Conservation (phyloP, 2,329 filamentous ascomycete species). For the Colletotrichum sp. region DNA sequence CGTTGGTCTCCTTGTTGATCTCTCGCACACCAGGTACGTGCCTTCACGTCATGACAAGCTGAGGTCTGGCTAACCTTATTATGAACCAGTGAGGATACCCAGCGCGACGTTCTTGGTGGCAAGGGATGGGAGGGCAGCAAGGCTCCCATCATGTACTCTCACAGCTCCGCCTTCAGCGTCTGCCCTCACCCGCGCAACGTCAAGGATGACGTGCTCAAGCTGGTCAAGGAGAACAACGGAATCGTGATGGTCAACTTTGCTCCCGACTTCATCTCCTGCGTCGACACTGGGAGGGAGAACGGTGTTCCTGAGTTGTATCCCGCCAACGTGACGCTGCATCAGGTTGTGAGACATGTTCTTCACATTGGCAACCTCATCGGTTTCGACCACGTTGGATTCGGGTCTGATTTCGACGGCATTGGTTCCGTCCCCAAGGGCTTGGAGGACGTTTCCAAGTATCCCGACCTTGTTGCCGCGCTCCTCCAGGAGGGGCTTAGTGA, state of each 20-base stretch:
- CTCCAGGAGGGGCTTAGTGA: constrained; percentile 77
- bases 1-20: constrained; percentile 91
- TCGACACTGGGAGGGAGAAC: constrained; percentile 59
- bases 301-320: constrained; percentile 73
- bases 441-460: constrained; percentile 86
- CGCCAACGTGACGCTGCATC: constrained; percentile 73
- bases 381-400: constrained; percentile 86
- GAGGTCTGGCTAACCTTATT: neutral
- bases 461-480: constrained; percentile 77
- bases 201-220: constrained; percentile 78
- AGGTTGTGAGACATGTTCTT: constrained; percentile 81
- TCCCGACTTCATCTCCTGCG: constrained; percentile 83
- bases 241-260: constrained; percentile 93
- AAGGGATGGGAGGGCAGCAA: constrained; percentile 72
- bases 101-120: constrained; percentile 79
- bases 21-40: constrained; percentile 68
- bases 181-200: constrained; percentile 93
- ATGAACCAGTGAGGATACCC: constrained; percentile 71
- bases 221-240: constrained; percentile 75
- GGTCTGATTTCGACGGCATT: constrained; percentile 90
- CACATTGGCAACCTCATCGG: constrained; percentile 86
- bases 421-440: constrained; percentile 70
- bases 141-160: constrained; percentile 88
- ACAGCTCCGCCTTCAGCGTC: constrained; percentile 80
- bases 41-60: neutral